Base-by-base conservation (phyloP, 306 rosid species). In the Cucumis melo region DNA sequence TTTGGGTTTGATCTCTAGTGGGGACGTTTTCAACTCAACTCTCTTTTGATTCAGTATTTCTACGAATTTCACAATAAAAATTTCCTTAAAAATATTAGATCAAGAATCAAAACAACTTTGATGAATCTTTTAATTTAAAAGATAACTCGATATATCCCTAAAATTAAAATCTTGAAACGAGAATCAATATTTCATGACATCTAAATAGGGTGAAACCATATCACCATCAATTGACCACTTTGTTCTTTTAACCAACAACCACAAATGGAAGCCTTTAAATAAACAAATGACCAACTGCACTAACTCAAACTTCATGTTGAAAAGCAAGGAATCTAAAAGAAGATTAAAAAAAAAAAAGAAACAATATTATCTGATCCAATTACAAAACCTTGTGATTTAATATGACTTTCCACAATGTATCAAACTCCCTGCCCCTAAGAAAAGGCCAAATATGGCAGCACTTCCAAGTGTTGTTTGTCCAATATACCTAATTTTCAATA, bases 1-100 rank as follows among this genome's bases (percentile, higher is more conserved):
- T 93, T 93, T 87, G 96, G 94, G 96, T 90, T 93, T 89, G 93
- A 93, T 93, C 94, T 96, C 91, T 86, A 85, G 85, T 48, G 53
- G n/a, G n/a, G n/a, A n/a, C n/a, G n/a, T n/a, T n/a, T 27, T 27
- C 29, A 2, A 27, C 29, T 27, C 29, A 27, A 27, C 29, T 2
- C 2, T 2, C 2, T 2, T 27, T 27, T 27, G 2, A 27, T 27
- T 27, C 29, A 27, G 2, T 27, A n/a, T n/a, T n/a, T n/a, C n/a
- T n/a, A n/a, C n/a, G n/a, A 27, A 27, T 0, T 27, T 27, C 29
- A 27, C 29, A 27, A 27, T 27, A 0, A 27, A 27, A 27, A 27
- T 27, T 27, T 27, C 29, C 29, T 27, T 27, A 27, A 27, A 27
- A 27, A 27, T 27, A 27, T 27, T 27, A 27, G 29, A 3, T 27